phyloP scores from a whole-genome alignment of 441 rosid species.

The California macrophylla region DNA sequence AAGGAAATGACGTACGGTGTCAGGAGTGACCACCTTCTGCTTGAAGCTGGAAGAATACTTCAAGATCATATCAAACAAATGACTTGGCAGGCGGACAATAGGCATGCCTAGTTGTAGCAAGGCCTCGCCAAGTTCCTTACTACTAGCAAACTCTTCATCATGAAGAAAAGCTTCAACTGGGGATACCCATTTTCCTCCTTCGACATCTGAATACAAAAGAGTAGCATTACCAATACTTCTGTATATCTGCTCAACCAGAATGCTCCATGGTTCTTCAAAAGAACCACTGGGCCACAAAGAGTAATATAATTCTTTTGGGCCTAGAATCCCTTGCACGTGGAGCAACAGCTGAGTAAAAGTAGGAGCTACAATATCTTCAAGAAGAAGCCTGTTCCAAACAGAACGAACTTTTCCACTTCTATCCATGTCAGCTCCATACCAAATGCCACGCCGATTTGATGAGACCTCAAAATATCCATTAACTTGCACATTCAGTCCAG shows the following conservation, averaged over 20 bases:
- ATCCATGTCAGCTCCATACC: slow-evolving; percentile 99
- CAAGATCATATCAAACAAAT: slow-evolving; percentile 63
- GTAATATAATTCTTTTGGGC: slow-evolving; percentile 54
- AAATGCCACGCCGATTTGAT: slow-evolving; percentile 96
- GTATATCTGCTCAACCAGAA: slow-evolving; percentile 76
- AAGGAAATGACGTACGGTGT: slow-evolving; percentile 64
- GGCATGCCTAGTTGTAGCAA: slow-evolving; percentile 81
- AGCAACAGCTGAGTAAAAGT: slow-evolving; percentile 52
- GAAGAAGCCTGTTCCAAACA: slow-evolving; percentile 87
- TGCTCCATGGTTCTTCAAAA: slow-evolving; percentile 94
- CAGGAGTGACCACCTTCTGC: slow-evolving; percentile 90
- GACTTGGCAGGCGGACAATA: slow-evolving; percentile 62
- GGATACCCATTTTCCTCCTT: slow-evolving; percentile 77
- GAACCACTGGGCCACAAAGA: slow-evolving; percentile 78
- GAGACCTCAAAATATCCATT: slow-evolving; percentile 98
- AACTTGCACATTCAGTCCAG: slow-evolving; percentile 81
- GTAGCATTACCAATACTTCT: slow-evolving; percentile 50
- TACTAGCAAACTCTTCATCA: slow-evolving; percentile 60
- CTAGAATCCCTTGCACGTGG: slow-evolving; percentile 56
- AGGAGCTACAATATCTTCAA: slow-evolving; percentile 88
- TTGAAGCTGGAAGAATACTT: slow-evolving; percentile 49
- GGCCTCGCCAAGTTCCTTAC: slow-evolving; percentile 72
- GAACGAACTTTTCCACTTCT: slow-evolving; percentile 96
- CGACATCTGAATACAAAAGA: slow-evolving; percentile 61
- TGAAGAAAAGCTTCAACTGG: slow-evolving; percentile 81